Conservation (phyloP, 139 green algal genomes). For the Coccomyxa sp. region DNA sequence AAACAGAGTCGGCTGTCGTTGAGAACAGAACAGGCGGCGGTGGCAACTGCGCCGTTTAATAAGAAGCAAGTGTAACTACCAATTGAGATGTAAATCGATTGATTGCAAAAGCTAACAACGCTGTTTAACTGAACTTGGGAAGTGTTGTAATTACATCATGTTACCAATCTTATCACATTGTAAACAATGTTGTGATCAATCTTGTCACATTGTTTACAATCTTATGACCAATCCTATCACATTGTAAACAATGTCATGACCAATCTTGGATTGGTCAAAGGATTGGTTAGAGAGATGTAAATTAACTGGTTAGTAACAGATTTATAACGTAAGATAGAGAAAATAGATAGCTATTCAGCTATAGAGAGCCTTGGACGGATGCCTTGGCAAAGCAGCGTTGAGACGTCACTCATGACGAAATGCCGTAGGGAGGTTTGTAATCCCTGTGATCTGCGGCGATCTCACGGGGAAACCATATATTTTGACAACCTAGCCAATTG, state of each 20-base stretch:
- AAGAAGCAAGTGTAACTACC: no score
- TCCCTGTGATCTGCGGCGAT: conserved; percentile 47
- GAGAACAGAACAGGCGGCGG: no score
- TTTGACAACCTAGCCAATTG: no score
- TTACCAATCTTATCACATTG: no score
- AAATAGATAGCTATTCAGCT: conserved; percentile 14
- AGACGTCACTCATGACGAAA: conserved; percentile 53
- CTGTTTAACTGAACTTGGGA: no score
- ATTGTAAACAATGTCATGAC: conserved; percentile 1
- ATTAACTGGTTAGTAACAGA: conserved; percentile 1
- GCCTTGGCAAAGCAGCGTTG: conserved; percentile 37
- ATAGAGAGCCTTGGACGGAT: conserved; percentile 37
- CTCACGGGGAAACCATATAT: conserved; percentile 46
- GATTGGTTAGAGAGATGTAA: conserved; percentile 3
- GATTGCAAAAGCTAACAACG: no score
- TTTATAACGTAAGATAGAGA: conserved; percentile 14
- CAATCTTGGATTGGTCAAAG: conserved; percentile 4
- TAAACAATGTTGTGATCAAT: no score
- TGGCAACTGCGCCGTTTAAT: no score
- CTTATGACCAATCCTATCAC: background rate
- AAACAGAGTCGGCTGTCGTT: no score
- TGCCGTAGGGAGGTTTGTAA: conserved; percentile 36
- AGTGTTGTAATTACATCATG: no score
- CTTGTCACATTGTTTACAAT: conserved; percentile 18
- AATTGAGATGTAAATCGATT: no score